A percentile compares a stretch with the other conserved stretches of the same genome.
These are phyloP conservation scores for Penicillium nucicola DNA, from an alignment of 495 filamentous ascomycete genomes.

Conservation along the genomic window DNA sequence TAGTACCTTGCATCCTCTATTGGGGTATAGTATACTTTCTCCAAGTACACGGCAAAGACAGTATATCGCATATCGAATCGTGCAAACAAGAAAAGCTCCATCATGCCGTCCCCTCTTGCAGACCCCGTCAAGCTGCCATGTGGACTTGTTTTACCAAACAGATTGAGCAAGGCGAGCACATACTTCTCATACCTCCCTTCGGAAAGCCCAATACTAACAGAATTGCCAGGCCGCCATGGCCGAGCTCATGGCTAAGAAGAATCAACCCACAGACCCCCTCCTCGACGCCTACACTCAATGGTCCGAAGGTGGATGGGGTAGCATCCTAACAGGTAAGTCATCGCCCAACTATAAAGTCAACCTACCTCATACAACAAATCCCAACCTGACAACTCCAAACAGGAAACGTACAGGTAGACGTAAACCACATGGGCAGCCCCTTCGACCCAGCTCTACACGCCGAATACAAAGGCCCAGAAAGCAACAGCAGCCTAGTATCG, in stretches of 20 bases:
- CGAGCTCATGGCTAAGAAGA: constrained; percentile 35
- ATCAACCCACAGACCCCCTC: constrained; percentile 31
- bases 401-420: constrained; percentile 58
- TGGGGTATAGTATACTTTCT: too few species aligned
- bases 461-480: constrained; percentile 26
- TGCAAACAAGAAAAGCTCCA: neutral
- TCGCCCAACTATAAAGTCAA: too few species aligned
- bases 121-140: constrained; percentile 49
- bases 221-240: constrained; percentile 45
- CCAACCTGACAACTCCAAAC: neutral
- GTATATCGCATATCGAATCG: neutral
- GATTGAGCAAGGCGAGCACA: constrained; percentile 45
- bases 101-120: constrained; percentile 31
- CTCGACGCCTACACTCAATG: constrained; percentile 44
- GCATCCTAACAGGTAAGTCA: constrained; percentile 42
- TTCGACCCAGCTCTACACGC: constrained; percentile 38
- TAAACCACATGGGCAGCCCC: constrained; percentile 43
- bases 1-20: too few species aligned
- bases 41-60: neutral
- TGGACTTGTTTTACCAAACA: constrained; percentile 50
- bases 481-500: constrained; percentile 24
- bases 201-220: constrained; percentile 2
- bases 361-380: too few species aligned
- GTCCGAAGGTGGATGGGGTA: constrained; percentile 50
- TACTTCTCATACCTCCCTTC: too few species aligned